Base-by-base conservation (phyloP, 176 grass and related monocot genomes). In the Hyparrhenia diplandra region DNA sequence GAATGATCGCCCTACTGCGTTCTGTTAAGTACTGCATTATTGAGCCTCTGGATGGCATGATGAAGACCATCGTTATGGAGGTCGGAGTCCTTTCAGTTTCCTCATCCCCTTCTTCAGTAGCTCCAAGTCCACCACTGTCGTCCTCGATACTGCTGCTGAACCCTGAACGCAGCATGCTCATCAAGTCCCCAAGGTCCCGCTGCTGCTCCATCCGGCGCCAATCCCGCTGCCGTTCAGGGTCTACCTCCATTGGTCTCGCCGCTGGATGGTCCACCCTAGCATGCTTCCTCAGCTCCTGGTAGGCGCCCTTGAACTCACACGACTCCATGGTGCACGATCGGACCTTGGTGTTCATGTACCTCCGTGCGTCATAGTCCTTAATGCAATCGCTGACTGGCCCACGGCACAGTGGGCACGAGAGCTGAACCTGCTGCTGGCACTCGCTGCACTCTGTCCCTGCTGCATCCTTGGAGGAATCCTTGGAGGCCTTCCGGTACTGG, bases 161-260 rank as follows among this genome's bases (percentile, higher is more conserved):
- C 13, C 87, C 80, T 0, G 88, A 88, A 13, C 77, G 86, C 35
- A 97, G 74, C 95, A 97, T 94, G 86, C 92, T 97, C 77, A 97
- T 66, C 81, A 97, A 31, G 52, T 97, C 95, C 3, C 94, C 88
- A 27, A 97, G 59, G 69, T 94, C 95, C 27, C 92, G 90, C 59
- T 92, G 92, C 70, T 89, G 87, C 77, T 97, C 95, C 92, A 97
- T 89, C 70, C 89, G 86, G 67, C 67, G 84, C 95, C 95, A 97
- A 8, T 94, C 80, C 23, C 36, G 83, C 72, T 94, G 95, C 24
- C 95, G 77, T 18, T 85, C 90, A 17, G 95, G 92, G 24, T 97
- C 95, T 75, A 94, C 92, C 84, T 94, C 85, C 54, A 54, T 94
- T 5, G 95, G 95, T 34, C 86, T 75, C 20, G 31, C 78, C 13